Conservation (phyloP, 2,329 filamentous ascomycete genomes). For the Exophiala sp. region DNA sequence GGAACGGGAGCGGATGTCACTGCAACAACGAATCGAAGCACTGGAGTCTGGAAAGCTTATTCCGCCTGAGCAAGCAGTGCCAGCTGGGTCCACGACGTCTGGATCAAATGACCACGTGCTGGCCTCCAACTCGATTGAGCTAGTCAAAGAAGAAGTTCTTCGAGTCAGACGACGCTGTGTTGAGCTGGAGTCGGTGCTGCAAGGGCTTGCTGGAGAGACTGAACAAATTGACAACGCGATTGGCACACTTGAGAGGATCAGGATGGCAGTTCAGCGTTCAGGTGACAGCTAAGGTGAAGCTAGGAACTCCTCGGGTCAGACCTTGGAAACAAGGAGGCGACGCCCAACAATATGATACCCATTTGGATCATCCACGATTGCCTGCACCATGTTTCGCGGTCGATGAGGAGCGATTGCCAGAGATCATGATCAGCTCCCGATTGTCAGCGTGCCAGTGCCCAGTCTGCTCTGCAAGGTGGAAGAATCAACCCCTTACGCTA, state of each 20-base stretch:
- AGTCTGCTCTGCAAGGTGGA: too few species aligned
- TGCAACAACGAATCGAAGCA: conserved; percentile 35
- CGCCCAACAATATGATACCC: too few species aligned
- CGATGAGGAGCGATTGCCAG: too few species aligned
- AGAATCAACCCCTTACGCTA: too few species aligned
- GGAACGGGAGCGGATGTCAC: conserved; percentile 33
- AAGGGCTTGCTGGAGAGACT: conserved; percentile 23
- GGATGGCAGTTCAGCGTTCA: conserved; percentile 8
- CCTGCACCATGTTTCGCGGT: too few species aligned
- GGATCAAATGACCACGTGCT: conserved; percentile 22
- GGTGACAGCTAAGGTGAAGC: conserved; percentile 17
- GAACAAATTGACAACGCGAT: conserved; percentile 23
- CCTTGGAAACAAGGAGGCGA: background rate
- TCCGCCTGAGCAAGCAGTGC: conserved; percentile 12
- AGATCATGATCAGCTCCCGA: too few species aligned
- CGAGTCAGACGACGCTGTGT: conserved; percentile 21
- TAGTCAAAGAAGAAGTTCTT: conserved; percentile 26
- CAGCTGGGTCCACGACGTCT: conserved; percentile 18
- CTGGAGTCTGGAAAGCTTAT: conserved; percentile 31
- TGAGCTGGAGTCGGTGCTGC: conserved; percentile 24
- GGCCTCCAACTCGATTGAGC: conserved; percentile 25
- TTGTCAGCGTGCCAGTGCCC: too few species aligned
- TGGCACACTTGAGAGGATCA: conserved; percentile 34
- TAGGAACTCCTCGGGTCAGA: background rate
- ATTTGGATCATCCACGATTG: too few species aligned